Percentiles rank a stretch among this genome's conserved stretches.
These are phyloP conservation scores for Kewa caespitosa DNA, from an alignment of 179 eudicot genomes.

Conservation along the genomic window DNA sequence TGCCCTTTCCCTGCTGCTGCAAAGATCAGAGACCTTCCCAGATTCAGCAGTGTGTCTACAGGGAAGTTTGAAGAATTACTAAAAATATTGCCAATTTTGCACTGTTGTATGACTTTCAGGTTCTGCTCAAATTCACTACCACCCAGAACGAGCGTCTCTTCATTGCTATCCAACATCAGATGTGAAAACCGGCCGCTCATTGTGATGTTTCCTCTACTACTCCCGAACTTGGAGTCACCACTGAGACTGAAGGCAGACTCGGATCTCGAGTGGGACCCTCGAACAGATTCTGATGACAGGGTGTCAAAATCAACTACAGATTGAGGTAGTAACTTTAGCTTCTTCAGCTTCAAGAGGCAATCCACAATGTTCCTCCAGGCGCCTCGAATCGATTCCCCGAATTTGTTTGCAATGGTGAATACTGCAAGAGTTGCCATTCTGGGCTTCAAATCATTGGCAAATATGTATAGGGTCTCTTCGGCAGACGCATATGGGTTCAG, in stretches of 20 bases:
- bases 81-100: conserved; percentile 70
- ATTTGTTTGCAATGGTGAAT: conserved; percentile 77
- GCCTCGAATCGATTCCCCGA: conserved; percentile 75
- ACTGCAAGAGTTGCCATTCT: conserved; percentile 92
- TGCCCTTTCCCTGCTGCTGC: conserved; percentile 96
- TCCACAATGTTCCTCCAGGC: conserved; percentile 95
- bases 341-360: conserved; percentile 77
- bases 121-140: conserved; percentile 91
- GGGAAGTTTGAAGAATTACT: conserved; percentile 64
- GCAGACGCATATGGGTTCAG: conserved; percentile 91
- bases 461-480: conserved; percentile 85
- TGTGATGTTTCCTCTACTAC: conserved; percentile 30
- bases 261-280: conserved; percentile 28
- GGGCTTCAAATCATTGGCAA: conserved; percentile 85
- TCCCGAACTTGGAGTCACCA: conserved; percentile 29
- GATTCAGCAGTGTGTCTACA: conserved; percentile 60
- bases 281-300: conserved; percentile 15
- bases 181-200: conserved; percentile 55
- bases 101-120: conserved; percentile 74
- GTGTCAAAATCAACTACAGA: conserved; percentile 56
- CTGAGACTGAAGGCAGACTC: conserved; percentile 29
- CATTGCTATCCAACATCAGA: conserved; percentile 63
- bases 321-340: conserved; percentile 82
- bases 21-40: conserved; percentile 78
- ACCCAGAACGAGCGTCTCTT: conserved; percentile 69